Percentiles rank a stretch among this genome's conserved stretches.
Conservation (phyloP, 768 basidiomycete genomes). For the Kwoniella botswanensis region DNA sequence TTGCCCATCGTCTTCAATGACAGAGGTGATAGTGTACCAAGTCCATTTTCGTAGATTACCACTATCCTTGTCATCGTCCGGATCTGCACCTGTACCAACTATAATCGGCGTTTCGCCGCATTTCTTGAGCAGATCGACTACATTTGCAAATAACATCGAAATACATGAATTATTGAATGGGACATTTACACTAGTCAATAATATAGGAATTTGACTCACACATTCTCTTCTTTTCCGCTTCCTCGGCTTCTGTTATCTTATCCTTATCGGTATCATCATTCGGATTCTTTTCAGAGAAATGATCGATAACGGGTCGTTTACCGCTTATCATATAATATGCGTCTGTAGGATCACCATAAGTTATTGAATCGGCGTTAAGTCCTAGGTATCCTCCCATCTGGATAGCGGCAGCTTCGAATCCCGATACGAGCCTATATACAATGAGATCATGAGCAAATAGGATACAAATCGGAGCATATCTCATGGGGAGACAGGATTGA, state of each 20-base stretch:
- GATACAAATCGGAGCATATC: too few species aligned
- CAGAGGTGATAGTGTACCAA: neutral
- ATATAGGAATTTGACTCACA: neutral
- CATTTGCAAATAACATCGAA: too few species aligned
- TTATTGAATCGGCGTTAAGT: neutral
- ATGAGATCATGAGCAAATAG: too few species aligned
- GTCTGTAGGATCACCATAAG: neutral
- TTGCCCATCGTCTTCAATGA: neutral
- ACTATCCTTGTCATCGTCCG: neutral
- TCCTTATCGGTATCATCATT: neutral
- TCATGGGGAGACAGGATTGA: too few species aligned
- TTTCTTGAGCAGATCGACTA: neutral
- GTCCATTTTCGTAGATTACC: neutral
- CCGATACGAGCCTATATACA: too few species aligned
- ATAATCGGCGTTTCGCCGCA: neutral
- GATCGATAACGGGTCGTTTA: neutral
- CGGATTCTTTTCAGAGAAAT: neutral
- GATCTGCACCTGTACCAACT: neutral
- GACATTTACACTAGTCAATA: neutral
- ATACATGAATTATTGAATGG: neutral
- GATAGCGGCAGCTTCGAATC: too few species aligned
- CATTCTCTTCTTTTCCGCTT: too few species aligned
- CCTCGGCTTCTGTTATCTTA: too few species aligned
- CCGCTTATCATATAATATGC: neutral
- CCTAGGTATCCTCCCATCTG: too few species aligned